phyloP scores from a whole-genome alignment of 225 moss, liverwort and hornwort genomes.

The Physcomitrellopsis africana region DNA sequence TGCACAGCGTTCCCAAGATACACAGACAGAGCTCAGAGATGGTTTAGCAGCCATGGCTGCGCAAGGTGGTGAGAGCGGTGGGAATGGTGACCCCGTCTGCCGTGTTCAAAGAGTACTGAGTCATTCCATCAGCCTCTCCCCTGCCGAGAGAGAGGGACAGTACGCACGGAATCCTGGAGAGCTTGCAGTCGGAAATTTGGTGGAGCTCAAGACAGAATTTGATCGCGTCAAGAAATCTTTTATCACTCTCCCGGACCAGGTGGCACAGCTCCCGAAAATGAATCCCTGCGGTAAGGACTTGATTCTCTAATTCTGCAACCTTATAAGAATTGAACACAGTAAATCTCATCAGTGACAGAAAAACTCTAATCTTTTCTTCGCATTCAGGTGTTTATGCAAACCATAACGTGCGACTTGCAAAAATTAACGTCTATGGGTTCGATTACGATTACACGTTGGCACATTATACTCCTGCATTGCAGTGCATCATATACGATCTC shows the following conservation, averaged over 20 bases:
- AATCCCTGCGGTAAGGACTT: constrained; percentile 68
- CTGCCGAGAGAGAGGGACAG: constrained; percentile 31
- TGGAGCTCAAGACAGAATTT: constrained; percentile 68
- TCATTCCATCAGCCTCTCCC: constrained; percentile 43
- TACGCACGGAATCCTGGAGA: constrained; percentile 27
- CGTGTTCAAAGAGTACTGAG: constrained; percentile 24
- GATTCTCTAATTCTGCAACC: neutral
- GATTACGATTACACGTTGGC: constrained; percentile 93
- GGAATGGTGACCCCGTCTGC: constrained; percentile 31
- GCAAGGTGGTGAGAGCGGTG: constrained; percentile 19
- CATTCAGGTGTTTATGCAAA: constrained; percentile 85
- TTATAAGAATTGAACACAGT: neutral
- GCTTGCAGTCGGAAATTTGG: constrained; percentile 26
- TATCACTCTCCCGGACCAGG: neutral
- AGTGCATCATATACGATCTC: constrained; percentile 83
- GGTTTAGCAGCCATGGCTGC: constrained; percentile 39
- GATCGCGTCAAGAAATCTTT: neutral
- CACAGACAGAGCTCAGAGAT: constrained; percentile 34
- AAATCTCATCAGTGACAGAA: neutral
- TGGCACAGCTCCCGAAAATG: constrained; percentile 72
- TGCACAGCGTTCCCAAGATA: constrained; percentile 21
- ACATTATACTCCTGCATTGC: constrained; percentile 80
- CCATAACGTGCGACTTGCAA: constrained; percentile 82
- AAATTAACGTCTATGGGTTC: constrained; percentile 81
- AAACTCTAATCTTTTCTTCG: neutral